Evolutionary conservation across 495 filamentous ascomycete species (phyloP).

Genomic region (Aspergillus cavernicola): DNA sequence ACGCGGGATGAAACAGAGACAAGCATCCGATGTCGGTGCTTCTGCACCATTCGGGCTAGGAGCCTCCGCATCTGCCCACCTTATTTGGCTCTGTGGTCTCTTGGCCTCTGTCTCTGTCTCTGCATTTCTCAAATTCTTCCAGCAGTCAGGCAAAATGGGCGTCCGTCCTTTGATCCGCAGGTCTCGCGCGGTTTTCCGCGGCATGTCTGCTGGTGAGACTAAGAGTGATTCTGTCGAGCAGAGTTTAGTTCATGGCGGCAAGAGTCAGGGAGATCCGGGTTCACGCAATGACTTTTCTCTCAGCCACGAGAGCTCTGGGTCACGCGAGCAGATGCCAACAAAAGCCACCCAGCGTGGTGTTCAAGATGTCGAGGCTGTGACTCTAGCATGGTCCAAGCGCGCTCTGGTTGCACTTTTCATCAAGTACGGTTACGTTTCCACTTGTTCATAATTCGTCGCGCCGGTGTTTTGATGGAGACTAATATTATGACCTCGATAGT

Average conservation of each 20-base stretch:
- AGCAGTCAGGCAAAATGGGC: neutral
- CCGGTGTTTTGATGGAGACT: neutral
- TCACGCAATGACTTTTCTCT: neutral
- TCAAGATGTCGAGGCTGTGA: slow-evolving; percentile 13
- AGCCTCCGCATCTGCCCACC: too few species aligned
- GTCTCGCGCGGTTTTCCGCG: neutral
- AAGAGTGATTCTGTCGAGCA: neutral
- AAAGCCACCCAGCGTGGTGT: slow-evolving; percentile 5
- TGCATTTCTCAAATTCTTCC: neutral
- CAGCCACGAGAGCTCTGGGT: neutral
- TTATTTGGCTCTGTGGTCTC: neutral
- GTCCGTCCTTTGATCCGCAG: neutral
- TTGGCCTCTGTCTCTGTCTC: neutral
- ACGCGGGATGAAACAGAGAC: neutral
- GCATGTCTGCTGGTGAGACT: neutral
- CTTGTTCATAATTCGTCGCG: neutral
- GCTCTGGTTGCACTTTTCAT: slow-evolving; percentile 25
- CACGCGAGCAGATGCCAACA: neutral
- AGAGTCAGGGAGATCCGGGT: neutral
- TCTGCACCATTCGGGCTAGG: neutral
- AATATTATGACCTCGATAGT: slow-evolving; percentile 1
- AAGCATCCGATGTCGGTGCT: neutral
- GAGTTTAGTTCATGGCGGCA: neutral
- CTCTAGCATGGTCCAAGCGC: slow-evolving; percentile 22
- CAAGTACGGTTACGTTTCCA: slow-evolving; percentile 10